Base-by-base conservation (phyloP, 257 asterid species). In the Ocimum tenuiflorum region DNA sequence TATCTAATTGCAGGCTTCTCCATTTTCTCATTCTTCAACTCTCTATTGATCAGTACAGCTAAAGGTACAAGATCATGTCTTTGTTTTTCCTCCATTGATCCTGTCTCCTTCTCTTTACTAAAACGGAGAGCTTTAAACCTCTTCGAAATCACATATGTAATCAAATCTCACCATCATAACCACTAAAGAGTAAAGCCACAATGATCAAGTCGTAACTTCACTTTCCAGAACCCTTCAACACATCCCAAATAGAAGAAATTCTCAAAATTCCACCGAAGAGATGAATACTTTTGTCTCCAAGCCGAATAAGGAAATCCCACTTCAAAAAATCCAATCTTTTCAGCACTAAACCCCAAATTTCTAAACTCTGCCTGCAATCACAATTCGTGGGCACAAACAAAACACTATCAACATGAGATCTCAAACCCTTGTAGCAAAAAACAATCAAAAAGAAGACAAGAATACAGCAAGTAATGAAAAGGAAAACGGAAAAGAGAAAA, bases 1-100 rank as follows among this genome's bases (percentile, higher is more conserved):
- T 68, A 83, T 58, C 88, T 84, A 60, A 88, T 76, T 3, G 81
- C 76, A 36, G 97, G 92, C 69, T 80, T 90, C 78, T 90, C 91
- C 92, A 82, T 76, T 71, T 81, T 90, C 68, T 86, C 96, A 71
- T 73, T 90, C 78, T 65, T 84, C 63, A 90, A 48, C 75, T 87
- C 97, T 63, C 81, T 80, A 66, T 86, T 78, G 7, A 89, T 80
- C 45, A 89, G 63, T 50, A 81, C 85, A 58, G 95, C 94, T 73
- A 87, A 76, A 2, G 96, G 91, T 67, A 87, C 88, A 31, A 87
- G 86, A 76, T 81, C 88, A 29, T 73, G 42, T 2, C 42, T 68
- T 46, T 83, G 75, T 65, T 81, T 82, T 63, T 81, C 94, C 67
- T 82, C 94, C 66, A 82, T 85, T 3, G 89, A 78, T 52, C 83